These are phyloP conservation scores for Fraxinus nigra DNA, from an alignment of 305 asterid species.

Conservation along the genomic window DNA sequence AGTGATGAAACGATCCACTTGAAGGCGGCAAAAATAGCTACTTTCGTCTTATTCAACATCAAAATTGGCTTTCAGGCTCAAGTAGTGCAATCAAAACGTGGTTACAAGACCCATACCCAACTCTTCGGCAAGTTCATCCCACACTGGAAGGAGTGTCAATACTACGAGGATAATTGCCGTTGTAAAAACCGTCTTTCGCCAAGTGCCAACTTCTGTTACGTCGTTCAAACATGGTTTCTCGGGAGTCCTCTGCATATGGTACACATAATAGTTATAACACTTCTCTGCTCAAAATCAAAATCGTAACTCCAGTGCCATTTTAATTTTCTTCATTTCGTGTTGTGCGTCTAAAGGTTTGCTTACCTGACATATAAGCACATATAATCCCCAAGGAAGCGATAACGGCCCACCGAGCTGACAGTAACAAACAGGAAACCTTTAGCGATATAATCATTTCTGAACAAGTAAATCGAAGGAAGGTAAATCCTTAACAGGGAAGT, in stretches of 20 bases:
- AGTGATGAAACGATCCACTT: neutral
- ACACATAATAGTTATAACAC: neutral
- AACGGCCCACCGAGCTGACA: constrained; percentile 94
- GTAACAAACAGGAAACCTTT: constrained; percentile 10
- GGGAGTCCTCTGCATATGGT: constrained; percentile 61
- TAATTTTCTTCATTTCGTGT: neutral
- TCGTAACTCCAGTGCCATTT: neutral
- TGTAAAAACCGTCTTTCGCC: constrained; percentile 57
- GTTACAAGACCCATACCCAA: constrained; percentile 79
- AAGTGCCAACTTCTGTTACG: constrained; percentile 80
- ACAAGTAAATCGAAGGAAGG: neutral
- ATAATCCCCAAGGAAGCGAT: constrained; percentile 97
- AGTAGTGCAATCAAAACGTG: constrained; percentile 40
- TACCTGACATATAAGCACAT: constrained; percentile 95
- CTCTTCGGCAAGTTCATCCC: constrained; percentile 99
- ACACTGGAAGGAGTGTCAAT: constrained; percentile 89
- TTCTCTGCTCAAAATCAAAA: neutral
- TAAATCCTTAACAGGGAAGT: neutral
- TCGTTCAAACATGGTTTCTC: constrained; percentile 92
- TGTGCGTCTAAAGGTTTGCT: neutral
- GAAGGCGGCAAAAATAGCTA: constrained; percentile 8
- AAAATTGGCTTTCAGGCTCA: constrained; percentile 36
- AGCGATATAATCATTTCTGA: neutral
- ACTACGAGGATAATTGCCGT: constrained; percentile 59
- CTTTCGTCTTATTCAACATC: constrained; percentile 23